phyloP scores from a whole-genome alignment of 2,329 filamentous ascomycete species.

The Polychaeton citri region DNA sequence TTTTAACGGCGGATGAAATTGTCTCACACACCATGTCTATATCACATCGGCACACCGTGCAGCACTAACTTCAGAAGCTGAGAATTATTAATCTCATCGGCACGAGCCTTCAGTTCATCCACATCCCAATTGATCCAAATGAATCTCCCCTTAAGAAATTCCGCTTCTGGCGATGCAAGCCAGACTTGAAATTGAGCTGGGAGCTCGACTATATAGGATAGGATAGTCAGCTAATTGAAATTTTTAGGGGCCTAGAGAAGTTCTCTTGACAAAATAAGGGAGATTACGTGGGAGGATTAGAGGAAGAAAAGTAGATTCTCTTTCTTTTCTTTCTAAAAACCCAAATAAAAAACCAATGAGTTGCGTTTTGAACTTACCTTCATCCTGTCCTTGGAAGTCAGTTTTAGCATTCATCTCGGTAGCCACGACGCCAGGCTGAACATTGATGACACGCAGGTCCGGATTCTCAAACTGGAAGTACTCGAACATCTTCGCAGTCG shows the following conservation, averaged over 20 bases:
- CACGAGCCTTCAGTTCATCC: constrained; percentile 19
- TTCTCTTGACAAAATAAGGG: constrained; percentile 2
- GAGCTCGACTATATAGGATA: constrained; percentile 4
- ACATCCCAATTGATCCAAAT: constrained; percentile 30
- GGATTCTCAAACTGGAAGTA: constrained; percentile 25
- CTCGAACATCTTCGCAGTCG: constrained; percentile 22
- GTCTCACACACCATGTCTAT: too few species aligned
- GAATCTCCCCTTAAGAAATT: constrained; percentile 26
- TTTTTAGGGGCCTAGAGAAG: not conserved
- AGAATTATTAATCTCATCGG: too few species aligned
- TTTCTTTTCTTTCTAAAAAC: too few species aligned
- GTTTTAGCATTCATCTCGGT: constrained; percentile 26
- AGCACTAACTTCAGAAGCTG: too few species aligned
- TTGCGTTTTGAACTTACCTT: not conserved
- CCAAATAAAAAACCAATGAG: constrained; percentile 6
- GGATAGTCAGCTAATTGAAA: not conserved
- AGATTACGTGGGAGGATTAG: too few species aligned
- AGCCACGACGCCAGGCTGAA: constrained; percentile 30
- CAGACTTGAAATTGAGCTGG: constrained; percentile 23
- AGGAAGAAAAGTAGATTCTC: too few species aligned
- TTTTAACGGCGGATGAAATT: too few species aligned
- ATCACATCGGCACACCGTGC: too few species aligned
- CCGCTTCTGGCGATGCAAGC: constrained; percentile 25
- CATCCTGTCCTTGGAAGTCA: too few species aligned
- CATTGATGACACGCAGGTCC: constrained; percentile 21